These are phyloP conservation scores for Leccinum olivaceopallidum DNA, from an alignment of 768 basidiomycete species.

Conservation along the genomic window DNA sequence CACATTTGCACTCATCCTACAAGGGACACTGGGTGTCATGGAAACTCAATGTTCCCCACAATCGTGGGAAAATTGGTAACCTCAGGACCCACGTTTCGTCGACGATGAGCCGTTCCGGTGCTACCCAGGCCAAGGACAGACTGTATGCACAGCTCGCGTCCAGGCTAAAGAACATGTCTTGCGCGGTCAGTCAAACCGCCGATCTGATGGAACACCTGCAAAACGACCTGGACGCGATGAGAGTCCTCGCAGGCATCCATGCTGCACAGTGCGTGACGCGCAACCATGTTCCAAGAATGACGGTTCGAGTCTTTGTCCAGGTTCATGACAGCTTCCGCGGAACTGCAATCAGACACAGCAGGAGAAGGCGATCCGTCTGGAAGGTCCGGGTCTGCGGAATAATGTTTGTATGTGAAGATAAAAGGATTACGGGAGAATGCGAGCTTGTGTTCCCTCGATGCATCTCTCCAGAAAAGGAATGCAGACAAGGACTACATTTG, in stretches of 20 bases:
- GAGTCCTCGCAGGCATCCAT: slow-evolving; percentile 73
- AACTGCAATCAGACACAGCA: slow-evolving; percentile 37
- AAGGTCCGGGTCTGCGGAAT: slow-evolving; percentile 13
- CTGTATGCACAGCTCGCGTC: slow-evolving; percentile 77
- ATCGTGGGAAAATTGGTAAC: slow-evolving; percentile 15
- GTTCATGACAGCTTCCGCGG: slow-evolving; percentile 52
- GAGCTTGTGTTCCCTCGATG: background rate
- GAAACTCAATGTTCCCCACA: background rate
- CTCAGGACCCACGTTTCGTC: background rate
- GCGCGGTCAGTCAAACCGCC: slow-evolving; percentile 69
- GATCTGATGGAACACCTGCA: slow-evolving; percentile 77
- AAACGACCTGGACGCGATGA: slow-evolving; percentile 76
- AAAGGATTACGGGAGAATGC: background rate
- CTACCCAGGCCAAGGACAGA: slow-evolving; percentile 77
- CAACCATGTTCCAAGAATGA: background rate
- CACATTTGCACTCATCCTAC: background rate
- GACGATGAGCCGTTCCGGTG: slow-evolving; percentile 40
- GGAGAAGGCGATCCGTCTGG: slow-evolving; percentile 15
- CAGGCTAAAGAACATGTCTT: slow-evolving; percentile 65
- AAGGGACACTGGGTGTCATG: background rate
- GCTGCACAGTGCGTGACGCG: slow-evolving; percentile 68
- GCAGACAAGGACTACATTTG: background rate
- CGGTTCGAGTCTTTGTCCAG: slow-evolving; percentile 26
- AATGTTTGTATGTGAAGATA: background rate
- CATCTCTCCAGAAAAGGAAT: background rate